phyloP scores from a whole-genome alignment of 2,329 filamentous ascomycete genomes.

The Cladophialophora bantiana region DNA sequence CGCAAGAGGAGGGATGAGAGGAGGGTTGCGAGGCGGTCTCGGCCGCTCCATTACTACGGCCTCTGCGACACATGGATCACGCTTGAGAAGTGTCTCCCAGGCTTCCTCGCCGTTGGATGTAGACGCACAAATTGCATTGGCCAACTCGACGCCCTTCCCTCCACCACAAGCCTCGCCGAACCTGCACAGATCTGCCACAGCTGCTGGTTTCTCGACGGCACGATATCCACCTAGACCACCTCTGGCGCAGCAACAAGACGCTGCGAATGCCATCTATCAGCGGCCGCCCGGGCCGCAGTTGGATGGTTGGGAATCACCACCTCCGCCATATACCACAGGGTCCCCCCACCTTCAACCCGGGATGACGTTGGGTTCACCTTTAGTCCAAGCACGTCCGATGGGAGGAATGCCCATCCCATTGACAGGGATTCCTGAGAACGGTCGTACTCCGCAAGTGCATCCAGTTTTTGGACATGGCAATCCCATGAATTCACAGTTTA shows the following conservation, averaged over 20 bases:
- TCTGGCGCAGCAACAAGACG: conserved; percentile 32
- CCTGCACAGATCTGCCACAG: conserved; percentile 48
- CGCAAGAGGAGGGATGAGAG: conserved; percentile 27
- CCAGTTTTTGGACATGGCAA: conserved; percentile 16
- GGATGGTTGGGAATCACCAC: conserved; percentile 39
- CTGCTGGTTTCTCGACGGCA: conserved; percentile 73
- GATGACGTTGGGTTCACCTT: conserved; percentile 19
- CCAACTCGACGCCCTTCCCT: conserved; percentile 13
- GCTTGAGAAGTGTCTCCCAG: conserved; percentile 32
- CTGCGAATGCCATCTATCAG: conserved; percentile 18
- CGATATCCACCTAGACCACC: conserved; percentile 62
- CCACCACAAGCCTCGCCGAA: conserved; percentile 22
- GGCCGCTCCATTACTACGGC: conserved; percentile 52
- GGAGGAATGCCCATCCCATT: conserved; percentile 16
- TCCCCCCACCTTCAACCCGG: conserved; percentile 14
- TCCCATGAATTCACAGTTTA: conserved; percentile 31
- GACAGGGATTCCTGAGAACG: conserved; percentile 31
- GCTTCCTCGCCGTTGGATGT: conserved; percentile 41
- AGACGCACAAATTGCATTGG: conserved; percentile 47
- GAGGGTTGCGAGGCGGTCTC: conserved; percentile 30
- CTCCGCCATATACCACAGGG: conserved; percentile 36
- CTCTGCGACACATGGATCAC: conserved; percentile 25
- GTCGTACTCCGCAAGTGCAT: conserved; percentile 14
- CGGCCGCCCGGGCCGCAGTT: conserved; percentile 18
- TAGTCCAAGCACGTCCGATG: conserved; percentile 26